Base-by-base conservation (phyloP, 805 yeast genomes). In the Sugiyamaella valdiviana region DNA sequence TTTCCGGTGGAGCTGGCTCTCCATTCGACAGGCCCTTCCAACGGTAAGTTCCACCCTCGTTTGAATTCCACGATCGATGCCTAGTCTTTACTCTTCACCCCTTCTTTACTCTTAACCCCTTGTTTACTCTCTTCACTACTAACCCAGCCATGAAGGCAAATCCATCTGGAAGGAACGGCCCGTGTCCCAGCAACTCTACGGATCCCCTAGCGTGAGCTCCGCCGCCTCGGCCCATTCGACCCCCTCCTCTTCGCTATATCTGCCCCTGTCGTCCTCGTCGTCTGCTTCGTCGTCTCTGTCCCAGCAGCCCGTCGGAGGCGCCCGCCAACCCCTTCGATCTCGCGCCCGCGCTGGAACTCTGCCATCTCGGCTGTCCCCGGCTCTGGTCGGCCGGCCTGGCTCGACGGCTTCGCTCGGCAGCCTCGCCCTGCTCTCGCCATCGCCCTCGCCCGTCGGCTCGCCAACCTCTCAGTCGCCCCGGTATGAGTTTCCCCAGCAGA, bases 341-440 rank as follows among this genome's bases (percentile, higher is more conserved):
- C 74, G 93, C 52, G 79, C 84, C 40, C 74, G 95, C 54, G 85
- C 93, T 1, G 93, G 93, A 2, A 85, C 95, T 12, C 67, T 85
- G 42, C 91, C 93, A 6, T 80, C 89, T 17, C 68, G 82, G 42
- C 72, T 81, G 47, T 59, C 67, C 39, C 61, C 71, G 20, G 63
- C 55, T 24, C 52, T 55, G 15, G 44, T 50, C 22, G 48, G 54
- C 35, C 45, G 55, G 14, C 55, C 52, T 42, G 50, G 39, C 38
- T 52, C 52, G 17, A 49, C 51, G 12, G 42, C 53, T 7, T 61
- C 65, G 17, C 55, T 63, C 37, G 68, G 69, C 26, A 58, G 62
- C 43, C 57, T 63, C 26, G 70, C 68, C 12, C 62, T 55, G 43
- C 57, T 58, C 15, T 60, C 62, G 20, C 68, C 66, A 2, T 64